phyloP scores from a whole-genome alignment of 1,284 basidiomycete genomes.

The Pulveroboletus sp. region DNA sequence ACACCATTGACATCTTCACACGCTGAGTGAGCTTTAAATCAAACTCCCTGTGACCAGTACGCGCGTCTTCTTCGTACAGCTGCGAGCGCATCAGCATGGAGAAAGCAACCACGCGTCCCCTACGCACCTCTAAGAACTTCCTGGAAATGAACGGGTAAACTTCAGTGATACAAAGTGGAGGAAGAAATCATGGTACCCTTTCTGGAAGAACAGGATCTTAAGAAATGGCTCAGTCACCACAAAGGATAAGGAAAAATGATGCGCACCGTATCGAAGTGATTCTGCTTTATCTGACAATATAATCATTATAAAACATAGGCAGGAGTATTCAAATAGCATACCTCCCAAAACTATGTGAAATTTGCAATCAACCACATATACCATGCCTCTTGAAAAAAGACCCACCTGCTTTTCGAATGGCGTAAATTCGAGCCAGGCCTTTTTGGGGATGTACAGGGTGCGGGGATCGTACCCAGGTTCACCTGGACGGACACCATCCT shows the following conservation, averaged over 20 bases:
- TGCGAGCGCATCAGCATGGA: conserved; percentile 42
- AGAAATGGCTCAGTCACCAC: conserved; percentile 18
- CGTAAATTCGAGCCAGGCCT: conserved; percentile 84
- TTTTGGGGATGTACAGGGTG: conserved; percentile 81
- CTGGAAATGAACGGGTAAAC: conserved; percentile 34
- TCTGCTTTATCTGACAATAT: conserved; percentile 77
- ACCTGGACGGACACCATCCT: conserved; percentile 78
- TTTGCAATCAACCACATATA: neutral
- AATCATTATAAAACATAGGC: neutral
- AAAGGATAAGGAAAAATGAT: neutral
- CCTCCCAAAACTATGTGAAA: conserved; percentile 84
- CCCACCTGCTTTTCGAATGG: conserved; percentile 92
- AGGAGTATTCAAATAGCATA: conserved; percentile 28
- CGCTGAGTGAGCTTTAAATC: conserved; percentile 88
- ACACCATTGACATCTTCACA: conserved; percentile 98
- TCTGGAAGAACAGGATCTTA: conserved; percentile 94
- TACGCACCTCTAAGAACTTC: conserved; percentile 67
- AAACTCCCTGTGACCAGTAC: conserved; percentile 88
- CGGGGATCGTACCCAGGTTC: conserved; percentile 92
- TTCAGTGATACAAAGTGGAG: neutral
- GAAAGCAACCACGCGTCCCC: neutral
- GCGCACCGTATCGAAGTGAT: conserved; percentile 88
- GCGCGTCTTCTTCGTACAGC: conserved; percentile 95
- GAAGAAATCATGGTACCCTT: conserved; percentile 61
- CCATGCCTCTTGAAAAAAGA: neutral